Evolutionary conservation across 257 asterid genomes (phyloP).

Genomic region (Voacanga thouarsii): DNA sequence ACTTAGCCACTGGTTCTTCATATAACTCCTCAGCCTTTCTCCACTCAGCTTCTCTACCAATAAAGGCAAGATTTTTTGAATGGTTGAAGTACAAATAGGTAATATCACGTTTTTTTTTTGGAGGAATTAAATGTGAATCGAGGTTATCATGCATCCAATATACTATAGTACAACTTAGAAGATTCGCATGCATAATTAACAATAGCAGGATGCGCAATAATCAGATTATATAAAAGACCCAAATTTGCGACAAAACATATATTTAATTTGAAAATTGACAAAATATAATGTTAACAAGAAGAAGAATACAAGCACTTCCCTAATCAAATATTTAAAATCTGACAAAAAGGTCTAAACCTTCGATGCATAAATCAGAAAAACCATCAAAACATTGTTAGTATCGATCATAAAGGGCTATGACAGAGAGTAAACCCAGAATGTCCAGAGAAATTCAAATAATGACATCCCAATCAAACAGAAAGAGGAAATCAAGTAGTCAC

Average conservation of each 20-base stretch:
- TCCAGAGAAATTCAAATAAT: slow-evolving; percentile 8
- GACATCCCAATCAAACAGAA: background rate
- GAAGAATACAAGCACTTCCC: background rate
- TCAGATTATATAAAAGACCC: background rate
- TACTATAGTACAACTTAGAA: background rate
- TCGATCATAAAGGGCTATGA: background rate
- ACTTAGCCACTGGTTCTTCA: no score
- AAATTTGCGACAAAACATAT: background rate
- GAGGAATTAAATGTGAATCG: slow-evolving; percentile 3
- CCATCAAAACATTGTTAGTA: no score
- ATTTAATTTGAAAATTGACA: background rate
- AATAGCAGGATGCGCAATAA: no score
- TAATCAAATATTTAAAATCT: background rate
- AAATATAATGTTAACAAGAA: background rate
- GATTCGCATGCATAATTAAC: no score
- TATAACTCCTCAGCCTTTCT: no score
- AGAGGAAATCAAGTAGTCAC: background rate
- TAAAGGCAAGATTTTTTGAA: slow-evolving; percentile 73
- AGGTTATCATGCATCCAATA: background rate
- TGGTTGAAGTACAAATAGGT: slow-evolving; percentile 82
- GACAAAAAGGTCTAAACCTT: background rate
- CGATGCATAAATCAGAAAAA: no score
- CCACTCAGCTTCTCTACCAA: slow-evolving; percentile 60
- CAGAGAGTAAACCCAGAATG: background rate
- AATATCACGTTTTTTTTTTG: slow-evolving; percentile 78